These are phyloP conservation scores for Leccinum rimulosum DNA, from an alignment of 768 basidiomycete species.

Conservation along the genomic window DNA sequence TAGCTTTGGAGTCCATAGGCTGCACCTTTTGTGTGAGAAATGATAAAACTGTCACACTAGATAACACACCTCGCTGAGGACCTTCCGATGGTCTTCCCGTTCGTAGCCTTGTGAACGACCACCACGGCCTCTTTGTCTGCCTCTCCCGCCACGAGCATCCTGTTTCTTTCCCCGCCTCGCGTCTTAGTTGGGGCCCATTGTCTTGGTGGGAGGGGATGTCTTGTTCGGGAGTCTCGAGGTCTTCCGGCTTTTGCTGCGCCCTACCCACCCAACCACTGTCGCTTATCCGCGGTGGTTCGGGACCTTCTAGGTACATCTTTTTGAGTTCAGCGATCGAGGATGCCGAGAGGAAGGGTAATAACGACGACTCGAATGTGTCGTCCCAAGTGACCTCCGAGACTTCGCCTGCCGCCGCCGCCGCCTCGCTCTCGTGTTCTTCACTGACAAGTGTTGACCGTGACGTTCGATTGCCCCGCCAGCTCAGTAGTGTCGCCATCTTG, in stretches of 20 bases:
- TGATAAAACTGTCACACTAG: slow-evolving; percentile 9
- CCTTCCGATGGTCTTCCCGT: slow-evolving; percentile 67
- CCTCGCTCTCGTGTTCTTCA: not conserved
- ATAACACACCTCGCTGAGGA: slow-evolving; percentile 74
- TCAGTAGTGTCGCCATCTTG: slow-evolving; percentile 4
- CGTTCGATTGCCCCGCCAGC: slow-evolving; percentile 5
- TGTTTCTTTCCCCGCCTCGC: slow-evolving; percentile 40
- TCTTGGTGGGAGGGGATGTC: slow-evolving; percentile 6
- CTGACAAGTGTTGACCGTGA: not conserved
- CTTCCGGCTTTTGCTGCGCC: slow-evolving; percentile 32
- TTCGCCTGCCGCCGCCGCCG: not conserved
- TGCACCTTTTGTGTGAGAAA: slow-evolving; percentile 33
- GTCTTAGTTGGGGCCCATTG: slow-evolving; percentile 24
- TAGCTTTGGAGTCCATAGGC: slow-evolving; percentile 82
- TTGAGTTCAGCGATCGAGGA: slow-evolving; percentile 62
- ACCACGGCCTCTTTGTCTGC: slow-evolving; percentile 45
- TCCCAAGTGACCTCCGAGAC: slow-evolving; percentile 57
- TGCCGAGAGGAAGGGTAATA: slow-evolving; percentile 64
- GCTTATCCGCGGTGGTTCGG: slow-evolving; percentile 68
- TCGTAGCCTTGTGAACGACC: slow-evolving; percentile 38
- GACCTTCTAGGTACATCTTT: slow-evolving; percentile 76
- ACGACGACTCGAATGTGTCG: slow-evolving; percentile 49
- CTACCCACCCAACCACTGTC: slow-evolving; percentile 75
- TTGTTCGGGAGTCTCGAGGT: slow-evolving; percentile 17
- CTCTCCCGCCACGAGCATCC: slow-evolving; percentile 39